Base-by-base conservation (phyloP, 2,329 filamentous ascomycete species). In the Aspergillus sclerotialis region DNA sequence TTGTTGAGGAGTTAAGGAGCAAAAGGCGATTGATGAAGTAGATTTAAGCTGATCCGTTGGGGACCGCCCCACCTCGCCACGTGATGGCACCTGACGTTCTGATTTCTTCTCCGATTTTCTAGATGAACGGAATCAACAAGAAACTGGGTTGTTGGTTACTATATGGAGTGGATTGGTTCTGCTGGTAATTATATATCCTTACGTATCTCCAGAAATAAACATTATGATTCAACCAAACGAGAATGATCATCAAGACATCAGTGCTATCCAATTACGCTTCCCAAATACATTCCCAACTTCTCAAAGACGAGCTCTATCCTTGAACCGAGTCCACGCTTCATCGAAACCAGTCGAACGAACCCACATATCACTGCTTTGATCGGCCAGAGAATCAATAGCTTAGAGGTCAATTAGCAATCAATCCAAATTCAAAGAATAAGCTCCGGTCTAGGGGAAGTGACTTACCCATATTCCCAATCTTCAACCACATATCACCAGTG, bases 391-490 rank as follows among this genome's bases (percentile, higher is more conserved):
- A 39, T 63, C 58, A 37, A 55, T 50, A 24, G 54, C 61, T 65
- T 42, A 40, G 30, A 30, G 12, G 34, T 24, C 7, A 32, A 36
- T 41, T 18, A 44, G 34, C 14, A 28, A 19, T 7, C n/a, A n/a
- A n/a, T n/a, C n/a, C n/a, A n/a, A n/a, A n/a, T n/a, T n/a, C n/a
- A n/a, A n/a, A n/a, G n/a, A n/a, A n/a, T n/a, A n/a, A n/a, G n/a
- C 31, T n/a, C 7, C 28, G 9, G 5, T 24, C 9, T 2, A 18
- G 6, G 28, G 30, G 28, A 4, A 15, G 11, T 11, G 13, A 43
- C 57, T 49, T 50, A 58, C 64, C 61, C 60, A 68, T 63, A 39
- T 69, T 65, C 4, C 50, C 67, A 42, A 68, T 51, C 43, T 60
- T 59, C 37, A 67, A 43, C 65, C 67, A 70, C 55, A 61, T 61